Base-by-base conservation (phyloP, 2,329 filamentous ascomycete genomes). In the Dichotomopilus funicola region DNA sequence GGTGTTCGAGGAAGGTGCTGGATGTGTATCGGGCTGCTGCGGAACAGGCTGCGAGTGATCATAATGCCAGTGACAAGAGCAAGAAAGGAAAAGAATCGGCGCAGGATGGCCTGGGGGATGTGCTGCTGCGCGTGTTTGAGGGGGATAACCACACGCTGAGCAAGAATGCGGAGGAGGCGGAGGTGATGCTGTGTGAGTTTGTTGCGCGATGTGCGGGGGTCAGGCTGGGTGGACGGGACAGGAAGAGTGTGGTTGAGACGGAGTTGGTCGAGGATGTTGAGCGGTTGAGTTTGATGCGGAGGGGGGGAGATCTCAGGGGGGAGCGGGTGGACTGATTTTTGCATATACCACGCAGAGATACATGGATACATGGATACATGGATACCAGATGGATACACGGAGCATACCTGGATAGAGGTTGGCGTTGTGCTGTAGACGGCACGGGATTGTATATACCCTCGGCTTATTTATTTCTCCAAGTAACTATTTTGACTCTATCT, bases 141-240 rank as follows among this genome's bases (percentile, higher is more conserved):
- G 66, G 67, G 0, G 72, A 75, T 56, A 70, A 74, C 60, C 73
- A 76, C 64, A 69, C 70, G 10, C 62, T 75, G 50, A 72, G 65
- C n/a, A 50, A 53, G 34, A 71, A 73, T 57, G 68, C 70, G 42
- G 53, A 60, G 36, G 59, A 67, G 55, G 73, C 67, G 1, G 73
- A 75, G 62, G 65, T 59, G 44, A 62, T 72, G 64, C 63, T 75
- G 13, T 68, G 72, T 8, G 64, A 67, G 6, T 76, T 75, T 57
- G 65, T 71, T 5, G 63, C 67, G 13, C 63, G 57, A 42, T 70
- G 69, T 42, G 65, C 72, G 12, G 68, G 69, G 1, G 61, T 61
- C 9, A 41, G 47, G 35, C 52, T 61, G 10, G 46, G 51, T 10
- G 49, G 65, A 38, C 42, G 42, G 34, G 63, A 68, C 59, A 57